Percentiles rank a stretch among this genome's conserved stretches.
Conservation (phyloP, 2,329 filamentous ascomycete species). For the Alternaria postmessia region DNA sequence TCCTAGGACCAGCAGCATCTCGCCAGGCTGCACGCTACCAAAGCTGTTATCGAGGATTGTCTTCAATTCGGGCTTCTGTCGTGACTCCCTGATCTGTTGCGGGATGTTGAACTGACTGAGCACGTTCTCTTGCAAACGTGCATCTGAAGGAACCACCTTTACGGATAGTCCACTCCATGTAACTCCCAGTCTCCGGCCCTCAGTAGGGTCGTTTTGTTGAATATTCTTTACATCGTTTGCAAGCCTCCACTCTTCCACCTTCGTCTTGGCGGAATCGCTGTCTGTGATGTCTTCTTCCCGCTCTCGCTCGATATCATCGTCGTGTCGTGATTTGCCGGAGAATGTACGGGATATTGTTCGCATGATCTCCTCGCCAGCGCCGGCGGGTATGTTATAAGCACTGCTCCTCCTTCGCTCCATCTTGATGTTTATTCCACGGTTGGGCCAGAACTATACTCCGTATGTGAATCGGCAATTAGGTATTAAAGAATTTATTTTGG, state of each 20-base stretch:
- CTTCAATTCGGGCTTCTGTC: conserved; percentile 60
- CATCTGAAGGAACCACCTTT: conserved; percentile 68
- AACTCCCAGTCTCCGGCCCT: conserved; percentile 60
- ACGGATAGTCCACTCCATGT: conserved; percentile 78
- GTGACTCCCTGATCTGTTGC: conserved; percentile 51
- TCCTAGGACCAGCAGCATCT: conserved; percentile 77
- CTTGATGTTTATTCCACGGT: not conserved
- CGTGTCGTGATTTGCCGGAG: conserved; percentile 24
- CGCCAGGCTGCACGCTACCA: conserved; percentile 71
- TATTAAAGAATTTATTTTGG: not conserved
- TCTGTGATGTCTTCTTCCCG: conserved; percentile 7
- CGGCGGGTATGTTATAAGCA: conserved; percentile 1
- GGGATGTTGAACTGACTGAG: conserved; percentile 60
- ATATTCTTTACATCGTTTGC: conserved; percentile 29
- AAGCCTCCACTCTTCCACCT: conserved; percentile 34
- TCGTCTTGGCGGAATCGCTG: conserved; percentile 24
- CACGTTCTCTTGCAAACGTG: conserved; percentile 69
- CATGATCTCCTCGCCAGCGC: conserved; percentile 24
- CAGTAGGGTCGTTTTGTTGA: conserved; percentile 25
- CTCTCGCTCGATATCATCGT: conserved; percentile 14
- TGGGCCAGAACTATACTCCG: not conserved
- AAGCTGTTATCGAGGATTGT: conserved; percentile 70
- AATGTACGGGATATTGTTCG: conserved; percentile 28
- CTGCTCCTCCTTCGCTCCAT: conserved; percentile 11
- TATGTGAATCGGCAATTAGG: not conserved